phyloP scores from a whole-genome alignment of 163 green algal genomes.

The Chlorella variabilis region DNA sequence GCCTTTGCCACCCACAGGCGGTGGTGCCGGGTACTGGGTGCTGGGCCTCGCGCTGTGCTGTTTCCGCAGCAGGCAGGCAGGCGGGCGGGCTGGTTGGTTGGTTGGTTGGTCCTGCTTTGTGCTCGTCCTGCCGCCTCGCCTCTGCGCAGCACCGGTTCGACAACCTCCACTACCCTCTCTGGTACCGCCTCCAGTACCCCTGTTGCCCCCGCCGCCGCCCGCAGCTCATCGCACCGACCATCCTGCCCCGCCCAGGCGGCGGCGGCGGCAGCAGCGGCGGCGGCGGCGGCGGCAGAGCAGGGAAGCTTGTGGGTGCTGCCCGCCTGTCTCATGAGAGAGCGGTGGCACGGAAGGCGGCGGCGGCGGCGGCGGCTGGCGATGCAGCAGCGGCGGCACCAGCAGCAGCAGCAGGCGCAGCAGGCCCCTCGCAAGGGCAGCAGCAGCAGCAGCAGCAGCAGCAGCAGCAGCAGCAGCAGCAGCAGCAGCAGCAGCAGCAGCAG shows the following conservation, averaged over 20 bases:
- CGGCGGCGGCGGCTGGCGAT: not conserved
- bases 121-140: too few relatives aligned
- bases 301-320: slow-evolving; percentile 19
- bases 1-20: too few relatives aligned
- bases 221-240: slow-evolving; percentile 28
- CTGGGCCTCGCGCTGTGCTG: too few relatives aligned
- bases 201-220: not conserved
- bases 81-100: not conserved
- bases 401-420: too few relatives aligned
- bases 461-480: not conserved
- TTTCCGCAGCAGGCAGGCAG: too few relatives aligned
- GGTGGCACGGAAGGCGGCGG: slow-evolving; percentile 9
- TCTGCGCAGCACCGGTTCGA: too few relatives aligned
- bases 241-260: slow-evolving; percentile 13
- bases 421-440: too few relatives aligned
- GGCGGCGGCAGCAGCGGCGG: not conserved
- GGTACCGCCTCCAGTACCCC: too few relatives aligned
- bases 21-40: too few relatives aligned
- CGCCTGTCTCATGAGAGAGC: not conserved
- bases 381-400: not conserved
- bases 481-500: slow-evolving; percentile 5
- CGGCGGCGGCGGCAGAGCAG: not conserved
- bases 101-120: not conserved
- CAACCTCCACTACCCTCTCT: too few relatives aligned
- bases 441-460: too few relatives aligned